Evolutionary conservation across 768 basidiomycete genomes (phyloP), one percentile per base, ranked within the genome.

Genomic region (Podaxis rugospora): DNA sequence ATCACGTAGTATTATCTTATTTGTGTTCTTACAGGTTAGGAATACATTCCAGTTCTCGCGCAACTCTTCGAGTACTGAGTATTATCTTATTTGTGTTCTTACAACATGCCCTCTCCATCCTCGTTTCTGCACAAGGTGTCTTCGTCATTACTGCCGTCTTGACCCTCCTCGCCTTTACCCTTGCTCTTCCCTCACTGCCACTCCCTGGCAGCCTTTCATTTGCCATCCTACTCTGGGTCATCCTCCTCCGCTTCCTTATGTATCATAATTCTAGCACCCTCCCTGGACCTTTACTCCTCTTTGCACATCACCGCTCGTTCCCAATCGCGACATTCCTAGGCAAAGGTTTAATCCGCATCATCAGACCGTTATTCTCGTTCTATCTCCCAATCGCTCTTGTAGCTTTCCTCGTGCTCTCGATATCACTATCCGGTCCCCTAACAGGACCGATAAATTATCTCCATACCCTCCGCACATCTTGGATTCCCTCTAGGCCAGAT

Each of bases 321-420:
- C 83, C 85, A 2, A 71, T 84, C 9, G 75, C 79, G 1, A 68
- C 73, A 11, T 71, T 85, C 36, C 63, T 86, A 4, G 67, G 64
- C 47, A 70, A 72, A 55, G 75, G 76, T 14, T 61, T 83, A n/a
- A 67, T 68, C 2, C 69, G 69, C 35, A 69, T 78, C 16, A 65
- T 80, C 47, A 59, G 71, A 16, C 82, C 83, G 0, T 66, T 78
- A 4, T 44, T 77, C 3, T 47, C 76, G 5, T 82, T 83, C 65
- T 84, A 84, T 68, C 64, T 82, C 21, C 85, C 84, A 0, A 72
- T 76, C 1, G 64, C 81, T n/a, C 50, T 84, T 16, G 51, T 83
- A 2, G 69, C 78, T 7, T 66, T 74, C 16, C 75, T 74, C 63
- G 71, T 83, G 39, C 65, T 86, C 25, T 85, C 83, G 2, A 65